phyloP scores from a whole-genome alignment of 2,329 filamentous ascomycete genomes.

The Pseudocercospora fuligena region DNA sequence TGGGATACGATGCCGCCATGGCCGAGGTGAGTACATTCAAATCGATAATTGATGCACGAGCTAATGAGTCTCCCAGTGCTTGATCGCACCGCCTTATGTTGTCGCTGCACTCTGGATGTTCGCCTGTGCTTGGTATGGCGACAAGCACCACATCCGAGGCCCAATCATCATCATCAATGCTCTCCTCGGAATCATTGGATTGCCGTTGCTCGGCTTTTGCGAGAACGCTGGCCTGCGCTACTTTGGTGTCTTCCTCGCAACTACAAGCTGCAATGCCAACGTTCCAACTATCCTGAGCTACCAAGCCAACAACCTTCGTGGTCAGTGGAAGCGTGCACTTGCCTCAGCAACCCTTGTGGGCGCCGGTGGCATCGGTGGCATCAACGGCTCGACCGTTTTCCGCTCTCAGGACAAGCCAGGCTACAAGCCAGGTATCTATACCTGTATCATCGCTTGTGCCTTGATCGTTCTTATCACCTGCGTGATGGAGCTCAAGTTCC shows the following conservation, averaged over 20 bases:
- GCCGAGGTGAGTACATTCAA: slow-evolving; percentile 27
- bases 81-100: slow-evolving; percentile 43
- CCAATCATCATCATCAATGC: slow-evolving; percentile 44
- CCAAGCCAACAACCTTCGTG: slow-evolving; percentile 86
- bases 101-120: slow-evolving; percentile 44
- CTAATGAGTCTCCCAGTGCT: slow-evolving; percentile 21
- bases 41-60: neutral
- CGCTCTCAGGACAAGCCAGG: slow-evolving; percentile 40
- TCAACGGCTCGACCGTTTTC: slow-evolving; percentile 50
- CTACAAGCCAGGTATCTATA: slow-evolving; percentile 42
- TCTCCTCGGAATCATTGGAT: slow-evolving; percentile 39
- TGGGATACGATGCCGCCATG: slow-evolving; percentile 40
- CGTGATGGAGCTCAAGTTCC: slow-evolving; percentile 40
- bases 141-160: slow-evolving; percentile 42
- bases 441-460: slow-evolving; percentile 37
- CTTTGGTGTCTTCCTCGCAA: slow-evolving; percentile 45
- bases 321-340: slow-evolving; percentile 86
- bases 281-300: slow-evolving; percentile 76
- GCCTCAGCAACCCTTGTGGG: slow-evolving; percentile 76
- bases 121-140: slow-evolving; percentile 37
- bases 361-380: slow-evolving; percentile 78
- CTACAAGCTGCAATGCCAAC: slow-evolving; percentile 52
- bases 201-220: slow-evolving; percentile 42
- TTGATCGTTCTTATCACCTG: slow-evolving; percentile 38
- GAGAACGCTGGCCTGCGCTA: slow-evolving; percentile 37